Evolutionary conservation across 2,329 filamentous ascomycete genomes (phyloP).

Genomic region (Aspergillus clavatus): DNA sequence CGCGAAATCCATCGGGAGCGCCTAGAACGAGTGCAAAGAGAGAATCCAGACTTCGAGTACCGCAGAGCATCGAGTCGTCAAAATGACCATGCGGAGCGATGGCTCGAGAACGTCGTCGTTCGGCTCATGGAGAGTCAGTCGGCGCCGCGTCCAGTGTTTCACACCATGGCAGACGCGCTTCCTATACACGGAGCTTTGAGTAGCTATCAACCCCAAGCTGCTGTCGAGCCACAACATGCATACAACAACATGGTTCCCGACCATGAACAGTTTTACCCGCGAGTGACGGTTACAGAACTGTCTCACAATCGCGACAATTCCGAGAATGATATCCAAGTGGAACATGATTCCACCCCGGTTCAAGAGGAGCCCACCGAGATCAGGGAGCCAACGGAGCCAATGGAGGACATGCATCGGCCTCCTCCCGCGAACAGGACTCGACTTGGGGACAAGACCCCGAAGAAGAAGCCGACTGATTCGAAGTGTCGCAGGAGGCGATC

Average conservation of each 20-base stretch:
- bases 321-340: neutral
- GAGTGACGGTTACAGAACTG: neutral
- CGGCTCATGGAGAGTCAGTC: conserved; percentile 5
- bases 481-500: conserved; percentile 7
- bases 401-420: neutral
- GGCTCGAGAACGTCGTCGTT: conserved; percentile 14
- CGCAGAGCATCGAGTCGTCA: neutral
- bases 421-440: neutral
- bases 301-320: neutral
- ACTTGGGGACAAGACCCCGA: neutral
- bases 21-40: conserved; percentile 10
- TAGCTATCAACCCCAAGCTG: neutral
- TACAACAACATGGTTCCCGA: neutral
- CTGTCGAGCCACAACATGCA: neutral
- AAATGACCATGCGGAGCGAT: conserved; percentile 7
- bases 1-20: conserved; percentile 25
- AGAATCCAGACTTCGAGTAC: conserved; percentile 11
- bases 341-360: neutral
- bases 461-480: neutral
- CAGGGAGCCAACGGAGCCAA: neutral
- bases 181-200: neutral
- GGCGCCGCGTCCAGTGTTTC: neutral
- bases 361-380: neutral
- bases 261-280: neutral
- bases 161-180: neutral